phyloP scores from a whole-genome alignment of 805 yeast species.

The Saturnispora kantuleensis region DNA sequence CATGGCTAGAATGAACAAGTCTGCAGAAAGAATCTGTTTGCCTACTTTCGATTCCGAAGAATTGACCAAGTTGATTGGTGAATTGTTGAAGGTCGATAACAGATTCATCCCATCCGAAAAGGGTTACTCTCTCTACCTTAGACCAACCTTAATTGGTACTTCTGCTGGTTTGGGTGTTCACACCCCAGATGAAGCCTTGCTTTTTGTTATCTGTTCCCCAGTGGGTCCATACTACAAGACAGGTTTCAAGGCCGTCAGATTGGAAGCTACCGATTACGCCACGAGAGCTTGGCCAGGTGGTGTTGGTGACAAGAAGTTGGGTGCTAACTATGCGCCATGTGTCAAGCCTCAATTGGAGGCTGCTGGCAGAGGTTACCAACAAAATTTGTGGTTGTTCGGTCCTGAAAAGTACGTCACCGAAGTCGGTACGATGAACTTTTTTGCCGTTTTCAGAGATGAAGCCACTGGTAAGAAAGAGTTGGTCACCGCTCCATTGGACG shows the following conservation, averaged over 20 bases:
- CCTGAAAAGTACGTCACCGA: slow-evolving; percentile 82
- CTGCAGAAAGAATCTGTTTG: slow-evolving; percentile 81
- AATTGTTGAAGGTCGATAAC: slow-evolving; percentile 65
- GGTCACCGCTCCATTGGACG: slow-evolving; percentile 94
- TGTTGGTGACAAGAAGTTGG: slow-evolving; percentile 90
- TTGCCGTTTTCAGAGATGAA: slow-evolving; percentile 73
- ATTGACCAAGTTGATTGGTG: slow-evolving; percentile 63
- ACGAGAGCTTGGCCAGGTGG: slow-evolving; percentile 99
- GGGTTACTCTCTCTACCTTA: slow-evolving; percentile 85
- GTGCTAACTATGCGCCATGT: slow-evolving; percentile 97
- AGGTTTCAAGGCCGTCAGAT: slow-evolving; percentile 89
- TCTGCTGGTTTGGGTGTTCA: slow-evolving; percentile 81
- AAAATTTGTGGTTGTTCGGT: slow-evolving; percentile 94
- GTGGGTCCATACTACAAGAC: slow-evolving; percentile 95
- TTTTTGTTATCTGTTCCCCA: slow-evolving; percentile 86
- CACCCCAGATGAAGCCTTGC: slow-evolving; percentile 68
- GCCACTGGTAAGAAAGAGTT: slow-evolving; percentile 78
- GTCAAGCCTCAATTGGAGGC: slow-evolving; percentile 86
- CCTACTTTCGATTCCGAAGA: slow-evolving; percentile 80
- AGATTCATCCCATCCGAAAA: slow-evolving; percentile 72
- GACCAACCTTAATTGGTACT: slow-evolving; percentile 96
- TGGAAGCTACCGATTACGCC: slow-evolving; percentile 93
- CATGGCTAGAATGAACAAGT: slow-evolving; percentile 82
- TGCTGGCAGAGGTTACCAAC: slow-evolving; percentile 85
- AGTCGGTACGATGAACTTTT: slow-evolving; percentile 96